Conservation (phyloP, 2,329 filamentous ascomycete genomes). For the Xylaria sp. region DNA sequence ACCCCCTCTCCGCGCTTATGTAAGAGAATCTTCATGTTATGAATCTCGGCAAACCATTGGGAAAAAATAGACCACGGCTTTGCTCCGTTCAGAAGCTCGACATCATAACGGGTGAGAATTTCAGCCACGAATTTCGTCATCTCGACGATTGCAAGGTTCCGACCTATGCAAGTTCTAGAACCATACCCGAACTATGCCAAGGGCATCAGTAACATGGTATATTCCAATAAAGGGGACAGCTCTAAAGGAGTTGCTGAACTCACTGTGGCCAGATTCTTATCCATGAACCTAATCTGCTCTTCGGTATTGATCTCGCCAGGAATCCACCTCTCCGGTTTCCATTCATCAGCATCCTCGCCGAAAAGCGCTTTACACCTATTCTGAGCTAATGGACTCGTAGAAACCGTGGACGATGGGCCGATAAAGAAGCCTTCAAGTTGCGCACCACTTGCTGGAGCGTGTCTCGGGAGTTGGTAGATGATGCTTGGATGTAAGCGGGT, state of each 20-base stretch:
- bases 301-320: neutral
- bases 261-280: neutral
- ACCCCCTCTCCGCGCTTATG: neutral
- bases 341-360: neutral
- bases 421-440: neutral
- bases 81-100: neutral
- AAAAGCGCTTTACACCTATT: neutral
- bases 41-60: neutral
- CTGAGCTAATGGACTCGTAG: neutral
- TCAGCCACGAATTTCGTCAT: neutral
- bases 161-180: slow-evolving; percentile 4
- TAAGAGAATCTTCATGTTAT: neutral
- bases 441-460: neutral
- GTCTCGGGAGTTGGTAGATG: neutral
- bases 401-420: neutral
- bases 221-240: neutral
- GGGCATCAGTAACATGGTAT: neutral
- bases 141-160: neutral
- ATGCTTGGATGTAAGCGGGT: neutral
- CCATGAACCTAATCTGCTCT: neutral
- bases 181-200: neutral
- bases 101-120: neutral
- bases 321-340: slow-evolving; percentile 5
- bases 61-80: neutral
- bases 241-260: neutral